phyloP scores from a whole-genome alignment of 139 green algal species.

The Haematococcus lacustris region DNA sequence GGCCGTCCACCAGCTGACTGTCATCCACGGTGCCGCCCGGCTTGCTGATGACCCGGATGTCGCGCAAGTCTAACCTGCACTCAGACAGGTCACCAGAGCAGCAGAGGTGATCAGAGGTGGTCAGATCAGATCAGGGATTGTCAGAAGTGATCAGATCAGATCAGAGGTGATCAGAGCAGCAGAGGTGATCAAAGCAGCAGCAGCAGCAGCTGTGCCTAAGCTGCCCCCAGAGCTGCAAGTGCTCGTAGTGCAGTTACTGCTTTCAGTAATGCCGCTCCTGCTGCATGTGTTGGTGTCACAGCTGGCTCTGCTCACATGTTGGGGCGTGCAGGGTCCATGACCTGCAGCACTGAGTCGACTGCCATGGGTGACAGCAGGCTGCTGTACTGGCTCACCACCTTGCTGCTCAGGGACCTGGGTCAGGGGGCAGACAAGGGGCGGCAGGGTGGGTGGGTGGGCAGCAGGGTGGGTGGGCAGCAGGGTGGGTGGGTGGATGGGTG shows the following conservation, averaged over 20 bases:
- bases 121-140: neutral
- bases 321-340: conserved; percentile 72
- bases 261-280: neutral
- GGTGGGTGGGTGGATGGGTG: neutral
- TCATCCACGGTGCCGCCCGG: conserved; percentile 95
- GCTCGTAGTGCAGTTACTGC: neutral
- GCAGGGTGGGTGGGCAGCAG: neutral
- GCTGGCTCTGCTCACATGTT: conserved; percentile 43
- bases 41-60: conserved; percentile 92
- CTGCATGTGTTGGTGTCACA: neutral
- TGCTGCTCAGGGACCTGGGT: conserved; percentile 72
- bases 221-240: neutral
- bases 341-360: conserved; percentile 82
- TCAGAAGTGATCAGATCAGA: neutral
- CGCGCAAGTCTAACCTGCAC: conserved; percentile 82
- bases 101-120: neutral
- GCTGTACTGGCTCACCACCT: conserved; percentile 95
- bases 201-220: neutral
- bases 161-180: neutral
- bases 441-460: neutral
- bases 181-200: neutral
- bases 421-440: neutral
- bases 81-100: neutral
- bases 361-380: conserved; percentile 93
- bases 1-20: conserved; percentile 85